Evolutionary conservation across 1,139 yeast species (phyloP).

Genomic region (Hemisphaericaspora subhashii): DNA sequence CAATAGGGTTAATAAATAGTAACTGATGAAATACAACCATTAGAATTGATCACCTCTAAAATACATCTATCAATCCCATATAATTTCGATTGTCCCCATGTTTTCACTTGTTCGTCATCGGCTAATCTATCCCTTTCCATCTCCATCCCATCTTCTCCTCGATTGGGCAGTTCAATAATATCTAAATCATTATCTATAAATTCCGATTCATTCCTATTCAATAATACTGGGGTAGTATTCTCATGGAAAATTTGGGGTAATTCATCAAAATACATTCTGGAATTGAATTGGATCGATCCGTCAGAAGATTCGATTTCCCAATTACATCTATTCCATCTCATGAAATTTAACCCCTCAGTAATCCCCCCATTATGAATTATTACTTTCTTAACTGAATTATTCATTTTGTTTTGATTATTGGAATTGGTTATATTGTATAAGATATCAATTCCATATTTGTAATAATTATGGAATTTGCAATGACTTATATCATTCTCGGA

Average conservation of each 20-base stretch:
- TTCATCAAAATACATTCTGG: conserved; percentile 35
- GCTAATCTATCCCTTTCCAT: not conserved
- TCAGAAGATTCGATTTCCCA: conserved; percentile 26
- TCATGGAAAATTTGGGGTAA: conserved; percentile 25
- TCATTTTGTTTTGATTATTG: conserved; percentile 9
- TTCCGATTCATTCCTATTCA: conserved; percentile 53
- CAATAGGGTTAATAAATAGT: conserved; percentile 11
- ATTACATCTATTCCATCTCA: conserved; percentile 50
- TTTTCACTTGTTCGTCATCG: conserved; percentile 18
- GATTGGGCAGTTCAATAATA: conserved; percentile 24
- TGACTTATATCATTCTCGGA: conserved; percentile 14
- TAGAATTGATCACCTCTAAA: conserved; percentile 50
- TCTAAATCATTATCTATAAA: conserved; percentile 41
- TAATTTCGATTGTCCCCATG: conserved; percentile 57
- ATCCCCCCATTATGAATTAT: conserved; percentile 53
- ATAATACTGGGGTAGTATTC: conserved; percentile 40
- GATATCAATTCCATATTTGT: conserved; percentile 52
- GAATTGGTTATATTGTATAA: conserved; percentile 42
- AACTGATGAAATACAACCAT: conserved; percentile 15
- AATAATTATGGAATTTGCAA: conserved; percentile 56
- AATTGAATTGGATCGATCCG: conserved; percentile 19
- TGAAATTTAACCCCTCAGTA: conserved; percentile 47
- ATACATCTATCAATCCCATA: conserved; percentile 47
- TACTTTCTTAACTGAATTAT: conserved; percentile 29
- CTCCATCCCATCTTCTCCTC: conserved; percentile 13